These are phyloP conservation scores for Linnemannia exigua DNA, from an alignment of 192 early-diverging fungal genomes.

Conservation along the genomic window DNA sequence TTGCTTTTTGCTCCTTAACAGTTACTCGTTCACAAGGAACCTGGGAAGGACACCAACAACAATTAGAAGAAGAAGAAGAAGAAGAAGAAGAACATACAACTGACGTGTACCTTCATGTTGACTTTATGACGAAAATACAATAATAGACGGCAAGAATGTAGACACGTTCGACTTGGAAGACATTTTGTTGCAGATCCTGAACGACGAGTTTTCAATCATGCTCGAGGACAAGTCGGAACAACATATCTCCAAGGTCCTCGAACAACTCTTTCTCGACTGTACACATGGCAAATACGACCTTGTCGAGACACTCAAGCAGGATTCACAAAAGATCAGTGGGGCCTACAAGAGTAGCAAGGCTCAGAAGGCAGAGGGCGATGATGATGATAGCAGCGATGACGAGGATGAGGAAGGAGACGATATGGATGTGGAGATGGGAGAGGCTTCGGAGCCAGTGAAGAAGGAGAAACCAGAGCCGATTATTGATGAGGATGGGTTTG, in stretches of 20 bases:
- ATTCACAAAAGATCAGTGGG: constrained; percentile 50
- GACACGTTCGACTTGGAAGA: constrained; percentile 68
- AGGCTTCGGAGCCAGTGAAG: constrained; percentile 11
- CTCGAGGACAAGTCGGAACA: constrained; percentile 72
- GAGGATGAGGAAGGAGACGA: constrained; percentile 42
- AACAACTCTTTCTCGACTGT: constrained; percentile 60
- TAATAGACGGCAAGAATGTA: constrained; percentile 65
- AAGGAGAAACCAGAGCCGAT: constrained; percentile 56
- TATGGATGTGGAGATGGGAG: constrained; percentile 61
- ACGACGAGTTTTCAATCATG: constrained; percentile 67
- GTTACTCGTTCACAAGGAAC: no score
- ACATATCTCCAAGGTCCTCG: constrained; percentile 63
- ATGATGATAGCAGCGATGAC: constrained; percentile 35
- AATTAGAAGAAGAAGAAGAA: neutral
- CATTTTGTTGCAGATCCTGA: constrained; percentile 68
- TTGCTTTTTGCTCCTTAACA: neutral
- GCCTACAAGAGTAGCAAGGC: constrained; percentile 31
- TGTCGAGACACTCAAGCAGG: constrained; percentile 43
- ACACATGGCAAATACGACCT: constrained; percentile 59
- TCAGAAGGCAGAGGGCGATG: constrained; percentile 28
- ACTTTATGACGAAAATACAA: neutral
- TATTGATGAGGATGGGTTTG: constrained; percentile 63
- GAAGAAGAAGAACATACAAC: neutral
- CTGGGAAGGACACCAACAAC: no score
- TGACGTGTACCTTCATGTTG: neutral